Evolutionary conservation across 2,329 filamentous ascomycete genomes (phyloP).

Genomic region (Sporothrix phasma): DNA sequence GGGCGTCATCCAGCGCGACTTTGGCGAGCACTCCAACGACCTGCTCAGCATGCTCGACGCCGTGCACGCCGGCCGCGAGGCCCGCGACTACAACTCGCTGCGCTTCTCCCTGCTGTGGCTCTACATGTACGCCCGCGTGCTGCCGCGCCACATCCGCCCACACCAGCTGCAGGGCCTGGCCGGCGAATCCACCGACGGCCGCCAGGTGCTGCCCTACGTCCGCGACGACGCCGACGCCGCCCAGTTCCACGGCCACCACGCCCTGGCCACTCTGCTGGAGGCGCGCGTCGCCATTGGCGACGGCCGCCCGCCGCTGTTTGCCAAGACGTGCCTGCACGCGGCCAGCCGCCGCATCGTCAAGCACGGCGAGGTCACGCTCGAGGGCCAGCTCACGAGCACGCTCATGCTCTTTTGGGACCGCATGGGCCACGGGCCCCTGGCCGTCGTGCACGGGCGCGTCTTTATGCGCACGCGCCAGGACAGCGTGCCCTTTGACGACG

Average conservation of each 20-base stretch:
- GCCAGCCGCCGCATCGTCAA: constrained; percentile 9
- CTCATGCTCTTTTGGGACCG: constrained; percentile 64
- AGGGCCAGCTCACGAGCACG: constrained; percentile 16
- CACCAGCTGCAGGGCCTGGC: constrained; percentile 19
- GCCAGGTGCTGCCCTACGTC: constrained; percentile 19
- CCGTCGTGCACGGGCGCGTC: constrained; percentile 56
- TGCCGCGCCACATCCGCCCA: constrained; percentile 37
- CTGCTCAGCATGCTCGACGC: constrained; percentile 92
- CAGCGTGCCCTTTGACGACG: constrained; percentile 58
- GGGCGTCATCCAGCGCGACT: constrained; percentile 87
- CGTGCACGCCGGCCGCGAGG: constrained; percentile 87
- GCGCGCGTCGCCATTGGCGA: constrained; percentile 16
- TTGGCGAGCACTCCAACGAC: constrained; percentile 82
- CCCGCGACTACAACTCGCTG: constrained; percentile 81
- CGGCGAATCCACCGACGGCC: constrained; percentile 16
- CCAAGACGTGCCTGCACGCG: constrained; percentile 13
- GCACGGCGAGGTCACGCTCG: constrained; percentile 12
- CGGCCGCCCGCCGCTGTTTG: constrained; percentile 14
- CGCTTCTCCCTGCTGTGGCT: constrained; percentile 96
- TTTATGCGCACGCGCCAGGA: constrained; percentile 63
- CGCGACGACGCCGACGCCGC: constrained; percentile 14
- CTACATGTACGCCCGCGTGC: constrained; percentile 69
- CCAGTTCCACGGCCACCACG: constrained; percentile 8
- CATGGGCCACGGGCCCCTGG: constrained; percentile 51
- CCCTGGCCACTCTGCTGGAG: constrained; percentile 15